Evolutionary conservation across 179 eudicot species (phyloP), one percentile per base, ranked within the genome.

Genomic region (Amaranthus tricolor): DNA sequence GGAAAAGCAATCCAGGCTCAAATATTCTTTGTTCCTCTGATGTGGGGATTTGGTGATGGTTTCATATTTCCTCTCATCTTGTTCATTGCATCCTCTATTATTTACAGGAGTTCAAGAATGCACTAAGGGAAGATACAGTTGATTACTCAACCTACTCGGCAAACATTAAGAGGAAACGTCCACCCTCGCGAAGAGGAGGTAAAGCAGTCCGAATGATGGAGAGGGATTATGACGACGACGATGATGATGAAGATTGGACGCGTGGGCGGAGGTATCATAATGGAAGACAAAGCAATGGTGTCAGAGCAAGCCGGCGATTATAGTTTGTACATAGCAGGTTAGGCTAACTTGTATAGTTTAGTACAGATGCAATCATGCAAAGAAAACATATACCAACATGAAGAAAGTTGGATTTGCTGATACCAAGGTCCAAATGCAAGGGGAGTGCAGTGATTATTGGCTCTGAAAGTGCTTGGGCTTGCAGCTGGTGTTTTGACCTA

Each of bases 141-240:
- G 98, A 95, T 77, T 95, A 95, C 79, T 87, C 99, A 45, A 75
- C 84, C 16, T 95, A 95, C 86, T 82, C 98, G 3, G 97, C 99
- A 7, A 89, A 93, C 79, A 95, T 95, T 62, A 95, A 91, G 79
- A 84, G 87, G 81, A 86, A 87, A 83, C 91, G 95, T 0, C 95
- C 97, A 49, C 76, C 97, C 79, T 66, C 96, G 6, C 84, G 74
- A 83, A 89, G 89, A 85, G 88, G 84, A 65, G 91, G 84, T 44
- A 90, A 77, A 72, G 58, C 88, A 55, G 79, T 68, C 53, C 89
- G 93, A 51, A 71, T 50, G 71, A 52, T 71, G 6, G 81, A 53
- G 9, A 81, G 78, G 63, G 87, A 81, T 45, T 84, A 87, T 40
- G 90, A 84, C 11, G 94, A 88, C n/a, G 88, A 82, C 24, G 84